Evolutionary conservation across 129 eudicot species (phyloP).

Genomic region (Arctium lappa): DNA sequence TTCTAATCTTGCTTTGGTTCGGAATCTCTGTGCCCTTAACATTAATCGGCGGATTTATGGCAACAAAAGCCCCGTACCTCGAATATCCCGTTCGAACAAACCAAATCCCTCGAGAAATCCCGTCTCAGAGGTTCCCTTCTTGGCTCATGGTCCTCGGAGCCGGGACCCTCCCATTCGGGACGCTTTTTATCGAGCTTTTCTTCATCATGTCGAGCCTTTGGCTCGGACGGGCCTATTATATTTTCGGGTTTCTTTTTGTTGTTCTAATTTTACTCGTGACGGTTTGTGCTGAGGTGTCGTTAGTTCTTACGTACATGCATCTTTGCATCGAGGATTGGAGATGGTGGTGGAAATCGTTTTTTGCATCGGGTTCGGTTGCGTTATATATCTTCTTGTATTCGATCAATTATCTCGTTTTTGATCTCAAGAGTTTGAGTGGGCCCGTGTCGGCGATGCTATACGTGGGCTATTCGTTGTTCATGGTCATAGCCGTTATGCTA

Average conservation of each 20-base stretch:
- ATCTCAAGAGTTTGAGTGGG: conserved; percentile 38
- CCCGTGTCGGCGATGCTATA: conserved; percentile 30
- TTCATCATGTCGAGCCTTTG: conserved; percentile 37
- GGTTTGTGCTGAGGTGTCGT: conserved; percentile 34
- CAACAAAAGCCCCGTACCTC: conserved; percentile 18
- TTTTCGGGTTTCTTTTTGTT: conserved; percentile 30
- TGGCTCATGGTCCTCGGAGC: conserved; percentile 35
- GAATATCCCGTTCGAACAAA: conserved; percentile 34
- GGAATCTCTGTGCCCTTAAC: conserved; percentile 34
- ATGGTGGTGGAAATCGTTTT: conserved; percentile 43
- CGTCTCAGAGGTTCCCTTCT: conserved; percentile 35
- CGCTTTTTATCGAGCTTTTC: conserved; percentile 37
- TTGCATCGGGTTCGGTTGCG: conserved; percentile 32
- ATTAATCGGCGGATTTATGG: conserved; percentile 24
- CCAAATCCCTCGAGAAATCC: conserved; percentile 39
- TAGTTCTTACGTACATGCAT: conserved; percentile 32
- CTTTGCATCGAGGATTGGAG: conserved; percentile 37
- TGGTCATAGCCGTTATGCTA: conserved; percentile 31
- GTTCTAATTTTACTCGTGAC: conserved; percentile 25
- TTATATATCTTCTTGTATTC: conserved; percentile 31
- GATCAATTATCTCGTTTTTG: conserved; percentile 30
- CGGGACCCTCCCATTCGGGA: conserved; percentile 36
- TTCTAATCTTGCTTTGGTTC: conserved; percentile 31
- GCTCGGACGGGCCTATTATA: conserved; percentile 34
- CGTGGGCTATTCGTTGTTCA: conserved; percentile 32